Base-by-base conservation (phyloP, 768 basidiomycete species). In the Mycena latifolia region DNA sequence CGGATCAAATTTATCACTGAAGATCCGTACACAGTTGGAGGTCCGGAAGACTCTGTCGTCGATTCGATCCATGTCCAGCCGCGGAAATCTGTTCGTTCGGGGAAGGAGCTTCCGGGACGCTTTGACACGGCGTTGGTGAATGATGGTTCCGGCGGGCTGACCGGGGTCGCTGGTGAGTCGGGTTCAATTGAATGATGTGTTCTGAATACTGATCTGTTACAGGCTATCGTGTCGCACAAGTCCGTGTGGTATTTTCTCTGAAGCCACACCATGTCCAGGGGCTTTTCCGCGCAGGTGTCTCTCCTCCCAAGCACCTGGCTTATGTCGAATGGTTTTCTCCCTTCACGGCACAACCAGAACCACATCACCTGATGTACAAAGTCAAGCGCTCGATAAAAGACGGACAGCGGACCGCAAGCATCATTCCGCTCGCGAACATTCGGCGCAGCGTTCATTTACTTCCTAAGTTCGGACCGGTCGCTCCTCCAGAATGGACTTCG, bases 361-460 rank as follows among this genome's bases (percentile, higher is more conserved):
- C 37, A 3, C 10, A 37, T 17, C 37, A 37, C 37, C 15, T 37
- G 9, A 37, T 37, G 37, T 37, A 37, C 37, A 37, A 17, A 14
- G 15, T 37, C 3, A 37, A 37, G 3, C 37, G 37, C 9, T 37
- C 37, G 15, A 37, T 15, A 17, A 37, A 37, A 17, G 37, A 37
- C 15, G 37, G 37, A 15, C 3, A 37, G 7, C 14, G 37, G 7
- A 10, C 15, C 3, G 37, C 15, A 17, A 37, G 37, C 14, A 15
- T 37, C 3, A 37, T 37, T 37, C 37, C 37, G 6, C 31, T 33
- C 31, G 31, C 31, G 29, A 53, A 53, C 24, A 53, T 53, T 24
- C 52, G 52, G 3, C 31, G 52, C 31, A 53, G 52, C 31, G 25
- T 53, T 27, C 52, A 53, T 53, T n/a, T 53, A 6, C 5, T 53